Base-by-base conservation (phyloP, 2,329 filamentous ascomycete species). In the Fusarium sp. region DNA sequence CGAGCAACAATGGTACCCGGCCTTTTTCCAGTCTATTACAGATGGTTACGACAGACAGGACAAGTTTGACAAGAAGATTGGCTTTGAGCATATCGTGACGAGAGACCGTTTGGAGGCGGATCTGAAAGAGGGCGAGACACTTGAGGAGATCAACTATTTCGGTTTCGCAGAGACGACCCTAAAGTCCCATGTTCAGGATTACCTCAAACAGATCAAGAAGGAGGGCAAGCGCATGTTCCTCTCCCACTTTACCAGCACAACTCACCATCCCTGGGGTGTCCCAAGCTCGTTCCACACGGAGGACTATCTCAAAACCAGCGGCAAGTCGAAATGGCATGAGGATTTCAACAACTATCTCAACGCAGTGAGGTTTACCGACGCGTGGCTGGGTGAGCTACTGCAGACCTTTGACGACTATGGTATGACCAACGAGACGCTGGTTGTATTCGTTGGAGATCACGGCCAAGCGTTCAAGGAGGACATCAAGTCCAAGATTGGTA, bases 1-100 rank as follows among this genome's bases (percentile, higher is more conserved):
- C n/a, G 58, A 70, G 0, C 71, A 70, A 50, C 69, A 71, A 29
- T 78, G 76, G 76, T 64, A 64, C 2, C 72, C 74, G 0, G 61
- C 61, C 2, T 77, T 76, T 42, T 74, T 77, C 65, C 74, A 77
- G 61, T 75, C 76, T 8, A 73, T 75, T 6, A 76, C 75, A 5
- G 67, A 74, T n/a, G 56, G 58, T 2, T 78, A 75, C 48, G 76
- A 78, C 38, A 72, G 75, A 15, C 74, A 76, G 39, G 67, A 72
- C 13, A 62, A 68, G 15, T 72, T 77, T 32, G 72, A 76, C 46
- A 62, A 65, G 1, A 65, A 61, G 45, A 68, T 78, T 11, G 76
- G 76, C 12, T 78, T 74, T 6, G 36, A 67, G 22, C 67, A 74
- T 3, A 65, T 72, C 5, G 64, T 77, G 6, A 63, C 63, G 36